phyloP scores from a whole-genome alignment of 129 eudicot species.

The Saposhnikovia divaricata region DNA sequence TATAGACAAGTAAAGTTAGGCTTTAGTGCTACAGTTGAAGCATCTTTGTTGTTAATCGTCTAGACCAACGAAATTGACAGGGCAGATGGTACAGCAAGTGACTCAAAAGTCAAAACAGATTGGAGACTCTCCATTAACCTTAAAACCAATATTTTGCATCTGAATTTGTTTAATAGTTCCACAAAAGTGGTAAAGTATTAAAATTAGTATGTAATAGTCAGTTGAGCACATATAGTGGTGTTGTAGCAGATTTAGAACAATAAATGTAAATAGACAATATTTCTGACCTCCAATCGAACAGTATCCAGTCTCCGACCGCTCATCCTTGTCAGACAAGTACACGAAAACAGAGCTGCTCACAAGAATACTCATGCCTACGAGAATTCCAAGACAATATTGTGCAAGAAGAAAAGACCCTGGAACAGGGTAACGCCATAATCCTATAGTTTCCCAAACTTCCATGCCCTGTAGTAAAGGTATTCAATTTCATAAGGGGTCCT shows the following conservation, averaged over 20 bases:
- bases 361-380: constrained; percentile 44
- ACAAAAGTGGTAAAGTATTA: background rate
- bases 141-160: background rate
- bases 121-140: background rate
- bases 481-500: background rate
- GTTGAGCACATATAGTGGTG: background rate
- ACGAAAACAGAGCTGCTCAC: constrained; percentile 43
- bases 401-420: constrained; percentile 52
- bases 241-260: background rate
- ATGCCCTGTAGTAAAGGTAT: constrained; percentile 31
- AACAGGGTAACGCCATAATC: constrained; percentile 51
- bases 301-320: constrained; percentile 23
- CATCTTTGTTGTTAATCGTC: background rate
- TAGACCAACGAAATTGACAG: background rate
- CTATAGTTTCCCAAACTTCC: constrained; percentile 50
- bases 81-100: background rate
- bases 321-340: constrained; percentile 33
- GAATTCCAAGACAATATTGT: constrained; percentile 47
- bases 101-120: background rate
- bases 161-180: background rate
- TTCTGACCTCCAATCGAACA: constrained; percentile 29
- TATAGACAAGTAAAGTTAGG: too few species aligned
- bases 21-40: background rate
- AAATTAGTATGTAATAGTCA: background rate
- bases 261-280: background rate